Base-by-base conservation (phyloP, 108 stramenopile genomes). In the Skeletonema tropicum region DNA sequence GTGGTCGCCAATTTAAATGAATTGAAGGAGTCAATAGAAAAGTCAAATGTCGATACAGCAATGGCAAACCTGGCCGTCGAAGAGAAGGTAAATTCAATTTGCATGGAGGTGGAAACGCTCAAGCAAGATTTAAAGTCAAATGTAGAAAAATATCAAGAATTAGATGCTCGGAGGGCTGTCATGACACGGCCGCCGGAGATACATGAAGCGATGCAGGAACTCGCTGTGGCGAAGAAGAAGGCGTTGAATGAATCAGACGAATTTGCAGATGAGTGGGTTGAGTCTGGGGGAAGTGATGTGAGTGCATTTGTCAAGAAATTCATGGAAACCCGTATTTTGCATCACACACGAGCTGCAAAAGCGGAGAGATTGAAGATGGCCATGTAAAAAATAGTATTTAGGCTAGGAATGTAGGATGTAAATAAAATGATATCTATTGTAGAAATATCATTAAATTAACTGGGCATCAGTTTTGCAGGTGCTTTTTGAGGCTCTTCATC, bases 321-420 rank as follows among this genome's bases (percentile, higher is more conserved):
- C 66, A 59, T 92, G 52, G 85, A 88, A 23, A 39, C 55, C 17
- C 83, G 94, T 21, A 73, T 66, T 9, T 36, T 87, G 5, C 87
- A 90, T 74, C 94, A 92, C 71, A 70, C 58, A 15, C 84, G 91
- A 41, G 94, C 90, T 7, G 90, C 89, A 52, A 95, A 92, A 61
- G 67, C 62, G 17, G 82, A 83, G 23, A 42, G 73, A 32, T 49
- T 83, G 58, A 45, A 17, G 29, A 64, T 64, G 48, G 31, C 55
- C 0, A 70, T 30, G 41, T 68, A 65, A 62, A 52, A 6, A 49
- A 6, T 23, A 49, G 2, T 26, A 2, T 46, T 14, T 42, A 26
- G 19, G 26, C 29, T 41, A 46, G 14, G 33, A 35, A 2, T 17
- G 26, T 61, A 61, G 33, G 15, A 33, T 61, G 64, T 41, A 64